Base-by-base conservation (phyloP, 768 basidiomycete species). In the Hypholoma sublateritium region DNA sequence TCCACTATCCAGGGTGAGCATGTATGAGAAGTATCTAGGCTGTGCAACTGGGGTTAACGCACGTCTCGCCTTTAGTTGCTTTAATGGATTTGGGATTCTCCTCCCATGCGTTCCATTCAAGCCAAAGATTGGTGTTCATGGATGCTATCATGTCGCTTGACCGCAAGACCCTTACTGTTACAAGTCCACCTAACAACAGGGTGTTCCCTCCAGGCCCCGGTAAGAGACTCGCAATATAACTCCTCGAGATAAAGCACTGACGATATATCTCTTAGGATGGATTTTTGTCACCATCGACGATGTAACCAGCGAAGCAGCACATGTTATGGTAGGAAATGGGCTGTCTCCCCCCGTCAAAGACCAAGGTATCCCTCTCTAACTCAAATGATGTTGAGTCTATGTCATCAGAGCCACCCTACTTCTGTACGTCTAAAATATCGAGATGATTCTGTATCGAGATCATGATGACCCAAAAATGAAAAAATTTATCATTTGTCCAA, bases 81-180 rank as follows among this genome's bases (percentile, higher is more conserved):
- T 59, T 79, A 12, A 73, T 74, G 57, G 76, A 79, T 55, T 67
- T 77, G 16, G 75, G 77, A 0, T 78, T 77, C 59, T 73, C 74
- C 1, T 73, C 77, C 1, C 77, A 79, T 54, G 75, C 70, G 0
- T 69, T 75, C 59, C 74, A 75, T 53, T 74, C 75, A 22, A 76
- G 76, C 52, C 70, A 70, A 21, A 70, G 73, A 9, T 61, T 75
- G 4, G 72, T 77, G 1, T 70, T 73, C 50, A 71, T 78, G 61
- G 62, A 70, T 5, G 70, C 76, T 8, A 59, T 59, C 3, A 63
- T 77, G 1, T 72, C 74, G 1, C 52, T 54, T 6, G 62, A 73
- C 50, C 67, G 66, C 28, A 72, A 67, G 53, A 65, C 68, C 2
- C 64, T 78, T 14, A 70, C 67, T 1, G 69, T 76, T 25, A 63